These are phyloP conservation scores for Kwoniella shivajii DNA, from an alignment of 1,284 basidiomycete species.

Conservation along the genomic window DNA sequence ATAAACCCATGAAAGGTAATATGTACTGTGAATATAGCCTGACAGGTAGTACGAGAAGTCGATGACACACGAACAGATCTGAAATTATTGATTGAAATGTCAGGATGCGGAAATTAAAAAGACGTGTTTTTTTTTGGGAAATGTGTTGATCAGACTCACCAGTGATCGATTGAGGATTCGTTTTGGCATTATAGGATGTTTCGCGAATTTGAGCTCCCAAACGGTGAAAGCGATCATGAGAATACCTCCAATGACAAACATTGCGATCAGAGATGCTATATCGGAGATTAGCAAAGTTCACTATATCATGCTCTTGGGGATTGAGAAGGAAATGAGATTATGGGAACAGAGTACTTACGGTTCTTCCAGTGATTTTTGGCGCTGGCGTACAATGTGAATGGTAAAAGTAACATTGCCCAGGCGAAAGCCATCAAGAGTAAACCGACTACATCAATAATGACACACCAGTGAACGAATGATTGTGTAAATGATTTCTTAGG, in stretches of 20 bases:
- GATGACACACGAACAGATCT: slow-evolving; percentile 29
- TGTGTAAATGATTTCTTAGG: slow-evolving; percentile 12
- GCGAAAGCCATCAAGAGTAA: slow-evolving; percentile 46
- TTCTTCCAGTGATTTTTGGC: slow-evolving; percentile 45
- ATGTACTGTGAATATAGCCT: slow-evolving; percentile 38
- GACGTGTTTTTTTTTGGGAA: too few relatives aligned
- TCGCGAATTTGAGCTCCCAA: slow-evolving; percentile 48
- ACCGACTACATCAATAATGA: slow-evolving; percentile 46
- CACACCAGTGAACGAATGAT: slow-evolving; percentile 25
- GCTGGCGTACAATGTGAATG: slow-evolving; percentile 40
- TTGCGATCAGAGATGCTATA: slow-evolving; percentile 49
- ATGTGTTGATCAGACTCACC: neutral
- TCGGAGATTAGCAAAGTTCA: neutral
- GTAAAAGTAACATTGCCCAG: slow-evolving; percentile 47
- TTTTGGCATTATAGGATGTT: slow-evolving; percentile 47
- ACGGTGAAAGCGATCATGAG: slow-evolving; percentile 43
- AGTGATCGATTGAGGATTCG: slow-evolving; percentile 52
- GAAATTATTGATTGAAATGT: neutral
- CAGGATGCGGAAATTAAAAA: too few relatives aligned
- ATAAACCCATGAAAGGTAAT: slow-evolving; percentile 49
- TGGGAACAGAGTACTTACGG: slow-evolving; percentile 22
- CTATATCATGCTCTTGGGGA: too few relatives aligned
- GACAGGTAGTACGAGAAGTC: slow-evolving; percentile 48
- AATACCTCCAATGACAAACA: slow-evolving; percentile 51
- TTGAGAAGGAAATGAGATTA: too few relatives aligned